These are phyloP conservation scores for Pythium dissimile DNA, from an alignment of 352 stramenopile species.

Conservation along the genomic window DNA sequence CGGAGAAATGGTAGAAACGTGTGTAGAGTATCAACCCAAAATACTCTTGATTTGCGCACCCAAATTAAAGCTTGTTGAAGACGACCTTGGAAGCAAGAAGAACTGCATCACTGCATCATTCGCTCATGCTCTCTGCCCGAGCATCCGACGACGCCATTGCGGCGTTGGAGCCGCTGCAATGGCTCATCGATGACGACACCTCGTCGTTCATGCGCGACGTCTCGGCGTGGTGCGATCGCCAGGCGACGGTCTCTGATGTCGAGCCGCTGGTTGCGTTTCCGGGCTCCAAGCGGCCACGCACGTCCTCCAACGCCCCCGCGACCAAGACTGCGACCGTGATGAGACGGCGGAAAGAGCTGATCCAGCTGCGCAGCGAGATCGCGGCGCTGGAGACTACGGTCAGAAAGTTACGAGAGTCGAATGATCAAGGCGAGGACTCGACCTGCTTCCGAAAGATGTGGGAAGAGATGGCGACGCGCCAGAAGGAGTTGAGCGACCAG, in stretches of 20 bases:
- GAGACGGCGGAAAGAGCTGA: not conserved
- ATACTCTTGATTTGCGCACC: too few relatives aligned
- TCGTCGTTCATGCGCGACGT: not conserved
- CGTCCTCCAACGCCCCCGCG: not conserved
- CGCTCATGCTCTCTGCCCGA: too few relatives aligned
- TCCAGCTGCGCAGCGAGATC: not conserved
- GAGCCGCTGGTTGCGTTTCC: too few relatives aligned
- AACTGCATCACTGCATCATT: too few relatives aligned
- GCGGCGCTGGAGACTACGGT: not conserved
- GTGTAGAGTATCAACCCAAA: too few relatives aligned
- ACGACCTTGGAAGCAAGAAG: too few relatives aligned
- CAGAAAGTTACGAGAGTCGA: not conserved
- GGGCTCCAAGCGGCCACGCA: not conserved
- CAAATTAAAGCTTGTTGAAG: too few relatives aligned
- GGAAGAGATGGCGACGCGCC: not conserved
- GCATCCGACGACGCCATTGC: too few relatives aligned
- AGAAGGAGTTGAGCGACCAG: slow-evolving; percentile 1
- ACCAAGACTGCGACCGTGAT: not conserved
- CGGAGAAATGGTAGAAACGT: too few relatives aligned
- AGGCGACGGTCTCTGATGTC: not conserved
- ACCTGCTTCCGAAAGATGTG: slow-evolving; percentile 30
- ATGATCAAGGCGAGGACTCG: not conserved
- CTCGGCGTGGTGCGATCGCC: not conserved
- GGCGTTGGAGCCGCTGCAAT: too few relatives aligned
- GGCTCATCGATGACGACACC: too few relatives aligned